These are phyloP conservation scores for Hibiscus tridactylites DNA, from an alignment of 345 rosid species.

Conservation along the genomic window DNA sequence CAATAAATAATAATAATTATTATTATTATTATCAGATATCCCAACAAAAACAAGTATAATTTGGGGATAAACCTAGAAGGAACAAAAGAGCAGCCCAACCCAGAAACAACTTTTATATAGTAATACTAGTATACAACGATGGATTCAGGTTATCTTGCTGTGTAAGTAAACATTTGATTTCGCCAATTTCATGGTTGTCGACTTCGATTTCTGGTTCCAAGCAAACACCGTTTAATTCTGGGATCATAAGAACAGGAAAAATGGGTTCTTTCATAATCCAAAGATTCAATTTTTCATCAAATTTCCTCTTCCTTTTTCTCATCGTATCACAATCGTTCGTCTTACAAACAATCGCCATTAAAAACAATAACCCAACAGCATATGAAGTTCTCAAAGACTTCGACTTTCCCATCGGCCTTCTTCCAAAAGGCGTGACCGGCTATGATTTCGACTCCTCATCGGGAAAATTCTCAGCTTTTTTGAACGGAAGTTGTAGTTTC, in stretches of 20 bases:
- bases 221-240: not conserved
- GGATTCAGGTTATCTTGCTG: not conserved
- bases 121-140: too few relatives aligned
- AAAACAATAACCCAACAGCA: conserved; percentile 19
- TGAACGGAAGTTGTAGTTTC: conserved; percentile 48
- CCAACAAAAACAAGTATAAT: too few relatives aligned
- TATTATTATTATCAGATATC: too few relatives aligned
- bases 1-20: too few relatives aligned
- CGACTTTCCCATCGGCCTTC: conserved; percentile 45
- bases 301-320: not conserved
- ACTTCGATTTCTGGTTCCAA: not conserved
- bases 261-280: conserved; percentile 7
- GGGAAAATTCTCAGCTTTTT: conserved; percentile 44
- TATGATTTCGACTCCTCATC: conserved; percentile 29
- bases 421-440: conserved; percentile 48
- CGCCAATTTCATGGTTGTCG: not conserved
- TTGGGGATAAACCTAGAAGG: too few relatives aligned
- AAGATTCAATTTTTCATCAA: not conserved
- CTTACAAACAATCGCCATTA: not conserved
- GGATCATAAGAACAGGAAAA: not conserved
- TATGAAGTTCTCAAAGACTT: conserved; percentile 40
- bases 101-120: too few relatives aligned
- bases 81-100: too few relatives aligned
- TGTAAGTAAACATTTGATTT: not conserved
- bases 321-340: conserved; percentile 5